Base-by-base conservation (phyloP, 2,329 filamentous ascomycete species). In the Gyromitra esculenta region DNA sequence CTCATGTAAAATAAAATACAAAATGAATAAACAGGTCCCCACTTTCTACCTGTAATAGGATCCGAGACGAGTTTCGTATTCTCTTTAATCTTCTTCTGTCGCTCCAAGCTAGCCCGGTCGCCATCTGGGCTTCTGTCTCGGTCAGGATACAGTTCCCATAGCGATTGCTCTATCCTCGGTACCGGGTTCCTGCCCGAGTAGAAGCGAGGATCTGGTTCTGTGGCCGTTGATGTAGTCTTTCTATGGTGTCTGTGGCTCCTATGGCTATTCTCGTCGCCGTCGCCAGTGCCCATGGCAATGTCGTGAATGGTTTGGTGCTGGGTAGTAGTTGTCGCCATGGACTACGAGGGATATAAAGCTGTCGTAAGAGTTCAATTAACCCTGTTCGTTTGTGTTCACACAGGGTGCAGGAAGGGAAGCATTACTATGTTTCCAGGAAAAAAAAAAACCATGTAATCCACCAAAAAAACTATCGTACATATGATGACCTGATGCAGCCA, bases 171-270 rank as follows among this genome's bases (percentile, higher is more conserved):
- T n/a, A 79, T 75, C 50, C 56, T 75, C 25, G 78, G 78, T 2
- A 79, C 78, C 4, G 52, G 77, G 56, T 79, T 77, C 25, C 77
- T 68, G 15, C 75, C 78, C 9, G 77, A 79, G n/a, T 77, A 79
- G 31, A 73, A 78, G 41, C 73, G 72, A 21, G 60, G 62, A 39
- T 75, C 76, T 9, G 66, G 43, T 5, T 65, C 59, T n/a, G 59
- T 37, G 11, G 13, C 48, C 63, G 43, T 48, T 13, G 71, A 59
- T 2, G 52, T 31, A 2, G 60, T 50, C 13, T 18, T 66, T 11
- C 6, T 50, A n/a, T 59, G 64, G 8, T 39, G 66, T 35, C 69
- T 35, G 15, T 65, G 66, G 52, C 18, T 31, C 4, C 35, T 41
- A 13, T 35, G 59, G 13, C 21, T 48, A 41, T 35, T 18, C 31